phyloP scores from a whole-genome alignment of 129 eudicot genomes.

The Flaveria sonorensis region DNA sequence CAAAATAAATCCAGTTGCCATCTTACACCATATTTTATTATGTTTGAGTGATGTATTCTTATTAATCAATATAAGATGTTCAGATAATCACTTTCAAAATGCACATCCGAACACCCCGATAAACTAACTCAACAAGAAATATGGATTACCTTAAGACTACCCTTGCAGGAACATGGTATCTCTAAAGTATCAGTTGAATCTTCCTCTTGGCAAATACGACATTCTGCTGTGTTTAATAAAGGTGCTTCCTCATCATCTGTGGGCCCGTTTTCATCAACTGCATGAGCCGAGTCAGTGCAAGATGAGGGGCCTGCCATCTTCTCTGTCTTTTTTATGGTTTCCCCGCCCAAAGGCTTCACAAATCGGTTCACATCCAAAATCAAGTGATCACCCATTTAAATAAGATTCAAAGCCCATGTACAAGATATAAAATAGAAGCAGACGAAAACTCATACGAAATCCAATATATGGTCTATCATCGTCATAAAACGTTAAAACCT shows the following conservation, averaged over 20 bases:
- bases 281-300: slow-evolving; percentile 31
- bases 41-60: not conserved
- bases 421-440: not conserved
- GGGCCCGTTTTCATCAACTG: slow-evolving; percentile 48
- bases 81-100: not conserved
- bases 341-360: slow-evolving; percentile 43
- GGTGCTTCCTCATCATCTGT: slow-evolving; percentile 71
- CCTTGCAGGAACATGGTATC: slow-evolving; percentile 86
- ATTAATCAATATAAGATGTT: not conserved
- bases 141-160: slow-evolving; percentile 79
- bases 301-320: slow-evolving; percentile 54
- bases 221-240: slow-evolving; percentile 64
- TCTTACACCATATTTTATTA: not conserved
- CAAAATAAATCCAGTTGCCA: not conserved
- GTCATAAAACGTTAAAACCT: not conserved
- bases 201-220: slow-evolving; percentile 98
- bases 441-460: slow-evolving; percentile 4
- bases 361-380: slow-evolving; percentile 55
- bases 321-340: slow-evolving; percentile 30
- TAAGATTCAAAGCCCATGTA: not conserved
- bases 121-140: not conserved
- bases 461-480: not conserved
- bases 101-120: not conserved
- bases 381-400: slow-evolving; percentile 54
- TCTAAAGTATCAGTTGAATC: slow-evolving; percentile 68